Evolutionary conservation across 1,139 yeast genomes (phyloP), one percentile per base, ranked within the genome.

Genomic region (Geotrichum europaeum): DNA sequence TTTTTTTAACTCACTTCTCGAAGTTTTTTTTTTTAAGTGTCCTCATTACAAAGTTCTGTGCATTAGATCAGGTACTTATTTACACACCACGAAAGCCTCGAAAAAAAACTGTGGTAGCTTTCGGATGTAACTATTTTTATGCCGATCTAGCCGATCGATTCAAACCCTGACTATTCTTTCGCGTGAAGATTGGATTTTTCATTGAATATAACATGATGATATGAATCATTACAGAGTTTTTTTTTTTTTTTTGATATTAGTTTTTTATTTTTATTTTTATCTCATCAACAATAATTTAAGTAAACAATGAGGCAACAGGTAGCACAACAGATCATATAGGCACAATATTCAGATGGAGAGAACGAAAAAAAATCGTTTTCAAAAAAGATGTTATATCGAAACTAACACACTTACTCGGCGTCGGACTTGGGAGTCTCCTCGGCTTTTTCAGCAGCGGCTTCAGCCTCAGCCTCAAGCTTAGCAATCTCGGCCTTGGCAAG

Each of bases 401-500:
- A 28, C 6, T 15, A 53, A 30, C 15, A 3, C 18, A 20, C 30
- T 55, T 49, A 50, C 54, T 56, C 54, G 22, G 28, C 28, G 51
- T 56, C 50, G 36, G 58, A 50, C 51, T 56, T 53, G 43, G 51
- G 13, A 28, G 55, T 20, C 51, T 56, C 59, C 36, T 55, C 53
- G 30, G 53, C 32, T 3, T 15, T 30, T 13, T 24, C 32, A 49
- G 32, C 51, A 40, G 50, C 45, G 24, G 50, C 52, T 13, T 49
- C 60, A 49, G 57, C 24, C 32, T 55, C 64, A 3, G 56, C 63
- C 60, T 69, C 70, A 55, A 89, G 78, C 72, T 85, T 81, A 66
- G 87, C 87, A 67, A 89, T 82, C 74, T 84, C 85, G 62, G 86
- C 87, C 78, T 89, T 84, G 63, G 94, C 96, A 66, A 81, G 81